Percentiles rank a stretch among this genome's conserved stretches.
phyloP scores from a whole-genome alignment of 2,329 filamentous ascomycete genomes.

The Pseudogymnoascus sp. region DNA sequence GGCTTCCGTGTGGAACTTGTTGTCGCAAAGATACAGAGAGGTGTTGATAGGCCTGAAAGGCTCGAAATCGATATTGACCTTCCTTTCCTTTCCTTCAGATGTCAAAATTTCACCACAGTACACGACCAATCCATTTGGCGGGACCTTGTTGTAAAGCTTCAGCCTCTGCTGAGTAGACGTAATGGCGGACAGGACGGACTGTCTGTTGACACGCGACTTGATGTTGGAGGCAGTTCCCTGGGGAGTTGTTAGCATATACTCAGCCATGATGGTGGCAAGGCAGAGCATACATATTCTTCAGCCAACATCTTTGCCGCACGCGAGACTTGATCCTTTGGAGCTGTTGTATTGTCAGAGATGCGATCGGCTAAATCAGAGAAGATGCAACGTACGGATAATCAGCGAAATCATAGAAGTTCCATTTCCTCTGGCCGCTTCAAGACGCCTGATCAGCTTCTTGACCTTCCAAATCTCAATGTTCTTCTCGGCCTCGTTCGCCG shows the following conservation, averaged over 20 bases:
- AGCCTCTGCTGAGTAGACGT: conserved; percentile 98
- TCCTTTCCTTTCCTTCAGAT: conserved; percentile 94
- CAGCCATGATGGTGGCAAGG: conserved; percentile 4
- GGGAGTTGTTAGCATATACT: conserved; percentile 22
- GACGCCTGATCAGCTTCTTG: conserved; percentile 98
- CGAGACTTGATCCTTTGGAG: conserved; percentile 96
- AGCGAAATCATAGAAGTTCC: conserved; percentile 99
- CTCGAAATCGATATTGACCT: conserved; percentile 99
- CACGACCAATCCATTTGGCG: conserved; percentile 92
- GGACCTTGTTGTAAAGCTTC: conserved; percentile 98
- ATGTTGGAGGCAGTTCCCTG: conserved; percentile 98
- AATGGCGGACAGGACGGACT: conserved; percentile 95
- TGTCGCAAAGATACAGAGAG: conserved; percentile 97
- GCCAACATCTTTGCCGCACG: conserved; percentile 98
- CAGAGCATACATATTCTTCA: conserved; percentile 84
- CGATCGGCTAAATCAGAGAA: conserved; percentile 21
- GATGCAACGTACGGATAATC: conserved; percentile 72
- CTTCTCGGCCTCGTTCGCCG: conserved; percentile 94
- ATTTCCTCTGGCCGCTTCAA: conserved; percentile 95
- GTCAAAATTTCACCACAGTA: conserved; percentile 99
- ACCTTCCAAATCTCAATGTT: conserved; percentile 95
- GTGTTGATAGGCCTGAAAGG: conserved; percentile 99
- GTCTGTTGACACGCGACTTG: conserved; percentile 97
- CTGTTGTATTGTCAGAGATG: conserved; percentile 40
- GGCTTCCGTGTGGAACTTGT: conserved; percentile 99